Evolutionary conservation across 2,329 filamentous ascomycete species (phyloP), one percentile per base, ranked within the genome.

Genomic region (Hypoxylon sp.): DNA sequence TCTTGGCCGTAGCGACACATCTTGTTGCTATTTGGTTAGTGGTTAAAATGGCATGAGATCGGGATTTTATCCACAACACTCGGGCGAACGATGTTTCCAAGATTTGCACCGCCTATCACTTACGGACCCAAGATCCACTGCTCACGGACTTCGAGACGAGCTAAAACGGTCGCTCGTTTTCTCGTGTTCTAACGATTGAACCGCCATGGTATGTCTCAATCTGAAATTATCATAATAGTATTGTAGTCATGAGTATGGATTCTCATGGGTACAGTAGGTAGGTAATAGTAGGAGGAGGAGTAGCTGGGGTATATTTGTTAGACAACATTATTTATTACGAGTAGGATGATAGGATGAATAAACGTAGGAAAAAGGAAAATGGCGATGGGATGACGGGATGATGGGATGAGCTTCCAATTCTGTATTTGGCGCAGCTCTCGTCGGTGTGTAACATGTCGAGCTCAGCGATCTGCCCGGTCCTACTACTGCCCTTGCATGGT

Each of bases 41-140:
- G 30, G 31, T 45, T 16, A 26, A 45, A 45, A 35, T 31, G 17
- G 35, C 15, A 36, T 37, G 25, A 48, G 43, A 52, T 53, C 52
- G 7, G 42, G 47, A n/a, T n/a, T 34, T 53, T 52, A 56, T 42
- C 53, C 50, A 53, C 37, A 52, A 26, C n/a, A n/a, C 47, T 46
- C 26, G 44, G 13, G 20, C 31, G 34, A 46, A 44, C 19, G n/a
- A 15, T 36, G 40, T 46, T 53, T 57, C 44, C 50, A 48, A 43
- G 49, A 49, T 57, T 50, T 26, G 43, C 44, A 42, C 47, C 42
- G 42, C 21, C 36, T 23, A 23, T 38, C 40, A 35, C 25, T n/a
- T 34, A 49, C 23, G 29, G 42, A n/a, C 32, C 13, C 21, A 32
- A 12, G 50, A 43, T 41, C 50, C 45, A 44, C 45, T 35, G 31